phyloP scores from a whole-genome alignment of 352 stramenopile species.

The Phytopythium cucurbitacearum region DNA sequence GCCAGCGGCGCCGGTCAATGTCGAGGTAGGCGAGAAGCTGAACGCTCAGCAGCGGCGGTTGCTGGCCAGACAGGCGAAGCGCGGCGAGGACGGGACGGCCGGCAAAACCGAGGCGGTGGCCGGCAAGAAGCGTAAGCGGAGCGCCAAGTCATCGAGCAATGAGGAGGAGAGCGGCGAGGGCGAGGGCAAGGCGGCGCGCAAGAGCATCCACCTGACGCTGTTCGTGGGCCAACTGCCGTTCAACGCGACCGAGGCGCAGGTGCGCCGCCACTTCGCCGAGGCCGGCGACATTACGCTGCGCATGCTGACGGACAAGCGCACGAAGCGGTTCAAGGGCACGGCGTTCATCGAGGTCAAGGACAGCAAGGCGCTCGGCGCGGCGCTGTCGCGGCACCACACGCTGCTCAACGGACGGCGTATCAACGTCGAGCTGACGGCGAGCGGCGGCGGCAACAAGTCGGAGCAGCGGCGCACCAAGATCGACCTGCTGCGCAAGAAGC shows the following conservation, averaged over 20 bases:
- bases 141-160: conserved; percentile 9
- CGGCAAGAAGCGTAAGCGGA: conserved; percentile 55
- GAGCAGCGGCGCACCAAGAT: conserved; percentile 69
- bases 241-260: conserved; percentile 55
- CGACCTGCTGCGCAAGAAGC: conserved; percentile 68
- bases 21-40: conserved; percentile 12
- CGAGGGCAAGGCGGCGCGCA: conserved; percentile 17
- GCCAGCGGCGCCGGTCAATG: too few species aligned
- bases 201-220: conserved; percentile 83
- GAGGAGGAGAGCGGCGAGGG: conserved; percentile 12
- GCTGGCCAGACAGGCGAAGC: conserved; percentile 35
- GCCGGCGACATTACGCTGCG: conserved; percentile 72
- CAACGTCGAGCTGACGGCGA: conserved; percentile 84
- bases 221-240: conserved; percentile 83
- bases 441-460: conserved; percentile 80
- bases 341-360: conserved; percentile 86
- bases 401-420: conserved; percentile 77
- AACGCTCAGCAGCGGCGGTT: conserved; percentile 59
- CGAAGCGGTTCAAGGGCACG: conserved; percentile 77
- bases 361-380: conserved; percentile 73
- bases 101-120: conserved; percentile 7
- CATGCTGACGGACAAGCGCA: conserved; percentile 85
- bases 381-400: conserved; percentile 76
- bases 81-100: conserved; percentile 20
- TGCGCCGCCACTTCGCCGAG: conserved; percentile 71